Percentiles rank a stretch among this genome's conserved stretches.
Conservation (phyloP, 1,139 yeast species). For the Protomyces pachydermus region DNA sequence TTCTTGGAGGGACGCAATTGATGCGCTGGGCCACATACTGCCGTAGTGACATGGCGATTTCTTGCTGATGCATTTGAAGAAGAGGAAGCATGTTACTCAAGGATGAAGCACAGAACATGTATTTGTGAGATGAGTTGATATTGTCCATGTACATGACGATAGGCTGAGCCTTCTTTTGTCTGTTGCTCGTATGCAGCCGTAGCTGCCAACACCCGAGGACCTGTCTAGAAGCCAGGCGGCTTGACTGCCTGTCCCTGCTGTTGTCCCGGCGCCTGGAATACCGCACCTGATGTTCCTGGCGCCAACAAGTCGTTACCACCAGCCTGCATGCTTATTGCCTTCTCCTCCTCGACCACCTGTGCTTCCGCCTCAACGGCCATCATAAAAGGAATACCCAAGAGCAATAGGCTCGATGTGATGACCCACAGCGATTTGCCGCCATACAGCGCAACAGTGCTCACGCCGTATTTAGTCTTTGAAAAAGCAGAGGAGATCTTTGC, state of each 20-base stretch:
- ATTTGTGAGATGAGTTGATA: not conserved
- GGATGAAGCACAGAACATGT: not conserved
- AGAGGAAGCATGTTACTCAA: not conserved
- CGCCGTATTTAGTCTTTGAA: constrained; percentile 40
- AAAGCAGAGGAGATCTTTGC: constrained; percentile 41
- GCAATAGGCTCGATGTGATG: constrained; percentile 72
- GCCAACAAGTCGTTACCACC: constrained; percentile 24
- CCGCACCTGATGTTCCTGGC: constrained; percentile 16
- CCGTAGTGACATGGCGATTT: not conserved
- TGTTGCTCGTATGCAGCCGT: too few species aligned
- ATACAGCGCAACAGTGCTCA: constrained; percentile 44
- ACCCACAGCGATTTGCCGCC: constrained; percentile 82
- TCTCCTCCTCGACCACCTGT: constrained; percentile 46
- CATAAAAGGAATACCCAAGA: constrained; percentile 52
- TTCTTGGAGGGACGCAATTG: constrained; percentile 23
- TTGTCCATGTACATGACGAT: not conserved
- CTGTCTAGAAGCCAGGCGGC: constrained; percentile 23
- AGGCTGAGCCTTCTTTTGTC: too few species aligned
- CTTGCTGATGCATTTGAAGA: not conserved
- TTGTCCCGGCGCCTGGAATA: constrained; percentile 10
- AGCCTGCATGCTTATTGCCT: constrained; percentile 63
- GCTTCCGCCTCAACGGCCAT: constrained; percentile 77
- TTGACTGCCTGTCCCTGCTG: constrained; percentile 21
- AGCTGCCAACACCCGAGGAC: not conserved
- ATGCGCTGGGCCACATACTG: not conserved